These are phyloP conservation scores for Phytopythium helicoides DNA, from an alignment of 352 stramenopile genomes.

Conservation along the genomic window DNA sequence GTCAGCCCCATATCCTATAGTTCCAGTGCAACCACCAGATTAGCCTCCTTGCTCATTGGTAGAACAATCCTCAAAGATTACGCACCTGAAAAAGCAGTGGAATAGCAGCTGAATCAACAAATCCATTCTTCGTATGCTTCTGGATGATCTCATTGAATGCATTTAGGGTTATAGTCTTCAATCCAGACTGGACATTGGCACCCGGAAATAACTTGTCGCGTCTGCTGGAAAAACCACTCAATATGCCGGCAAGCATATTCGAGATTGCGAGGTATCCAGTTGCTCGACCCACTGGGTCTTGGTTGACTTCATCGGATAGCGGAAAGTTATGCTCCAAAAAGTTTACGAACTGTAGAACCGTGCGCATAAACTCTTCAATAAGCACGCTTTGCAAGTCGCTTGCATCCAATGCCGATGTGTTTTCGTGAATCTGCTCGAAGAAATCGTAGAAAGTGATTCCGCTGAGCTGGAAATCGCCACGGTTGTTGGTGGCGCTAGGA, in stretches of 20 bases:
- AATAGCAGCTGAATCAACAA: not conserved
- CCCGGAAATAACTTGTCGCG: constrained; percentile 54
- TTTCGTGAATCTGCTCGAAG: constrained; percentile 73
- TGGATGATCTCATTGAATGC: constrained; percentile 18
- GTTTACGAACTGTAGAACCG: constrained; percentile 61
- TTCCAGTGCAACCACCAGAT: not conserved
- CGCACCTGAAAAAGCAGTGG: not conserved
- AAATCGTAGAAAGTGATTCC: constrained; percentile 74
- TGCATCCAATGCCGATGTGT: constrained; percentile 53
- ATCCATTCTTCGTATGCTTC: constrained; percentile 22
- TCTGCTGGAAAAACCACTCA: constrained; percentile 44
- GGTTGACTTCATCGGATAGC: constrained; percentile 9
- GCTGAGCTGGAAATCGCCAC: constrained; percentile 28
- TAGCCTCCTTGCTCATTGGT: not conserved
- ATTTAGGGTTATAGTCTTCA: constrained; percentile 10
- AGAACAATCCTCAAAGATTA: too few species aligned
- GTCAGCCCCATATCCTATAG: constrained; percentile 19
- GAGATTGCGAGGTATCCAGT: constrained; percentile 50
- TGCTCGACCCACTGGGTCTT: constrained; percentile 14
- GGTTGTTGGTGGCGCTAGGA: constrained; percentile 14
- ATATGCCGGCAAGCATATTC: constrained; percentile 67
- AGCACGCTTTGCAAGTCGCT: constrained; percentile 77
- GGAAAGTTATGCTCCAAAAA: constrained; percentile 77
- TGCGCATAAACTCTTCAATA: constrained; percentile 72
- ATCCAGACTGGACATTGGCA: constrained; percentile 10